Evolutionary conservation across 2,329 filamentous ascomycete genomes (phyloP).

Genomic region (Ophiostoma sp.): DNA sequence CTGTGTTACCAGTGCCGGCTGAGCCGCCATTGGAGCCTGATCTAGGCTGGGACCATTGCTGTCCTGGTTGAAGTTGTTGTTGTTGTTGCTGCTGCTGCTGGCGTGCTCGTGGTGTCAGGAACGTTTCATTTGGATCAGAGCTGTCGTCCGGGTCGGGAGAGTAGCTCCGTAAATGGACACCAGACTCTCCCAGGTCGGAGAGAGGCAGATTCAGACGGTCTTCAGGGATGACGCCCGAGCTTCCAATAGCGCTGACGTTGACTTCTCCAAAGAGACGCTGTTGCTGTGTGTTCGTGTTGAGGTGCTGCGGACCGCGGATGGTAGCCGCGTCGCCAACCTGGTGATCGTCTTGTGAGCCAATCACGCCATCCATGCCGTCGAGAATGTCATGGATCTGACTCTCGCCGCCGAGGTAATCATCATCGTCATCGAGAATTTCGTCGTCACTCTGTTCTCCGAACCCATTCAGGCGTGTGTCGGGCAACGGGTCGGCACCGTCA

Average conservation of each 20-base stretch:
- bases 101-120: slow-evolving; percentile 21
- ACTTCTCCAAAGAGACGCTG: slow-evolving; percentile 58
- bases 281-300: not conserved
- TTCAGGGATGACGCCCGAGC: slow-evolving; percentile 52
- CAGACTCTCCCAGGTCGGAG: slow-evolving; percentile 34
- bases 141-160: slow-evolving; percentile 48
- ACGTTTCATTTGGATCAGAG: slow-evolving; percentile 47
- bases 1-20: not conserved
- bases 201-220: slow-evolving; percentile 51
- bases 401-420: slow-evolving; percentile 35
- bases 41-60: slow-evolving; percentile 30
- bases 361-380: slow-evolving; percentile 30
- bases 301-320: not conserved
- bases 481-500: slow-evolving; percentile 41
- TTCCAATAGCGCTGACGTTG: slow-evolving; percentile 53
- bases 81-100: slow-evolving; percentile 24
- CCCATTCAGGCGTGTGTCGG: slow-evolving; percentile 17
- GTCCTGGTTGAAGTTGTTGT: slow-evolving; percentile 1
- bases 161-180: slow-evolving; percentile 41
- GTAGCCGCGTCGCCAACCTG: slow-evolving; percentile 48
- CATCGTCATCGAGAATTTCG: slow-evolving; percentile 36
- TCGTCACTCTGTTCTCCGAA: slow-evolving; percentile 32
- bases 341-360: slow-evolving; percentile 72
- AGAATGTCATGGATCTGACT: slow-evolving; percentile 38
- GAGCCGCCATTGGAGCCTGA: slow-evolving; percentile 18